Evolutionary conservation across 164 flowering plant species (phyloP).

Genomic region (Kingdonia uniflora): DNA sequence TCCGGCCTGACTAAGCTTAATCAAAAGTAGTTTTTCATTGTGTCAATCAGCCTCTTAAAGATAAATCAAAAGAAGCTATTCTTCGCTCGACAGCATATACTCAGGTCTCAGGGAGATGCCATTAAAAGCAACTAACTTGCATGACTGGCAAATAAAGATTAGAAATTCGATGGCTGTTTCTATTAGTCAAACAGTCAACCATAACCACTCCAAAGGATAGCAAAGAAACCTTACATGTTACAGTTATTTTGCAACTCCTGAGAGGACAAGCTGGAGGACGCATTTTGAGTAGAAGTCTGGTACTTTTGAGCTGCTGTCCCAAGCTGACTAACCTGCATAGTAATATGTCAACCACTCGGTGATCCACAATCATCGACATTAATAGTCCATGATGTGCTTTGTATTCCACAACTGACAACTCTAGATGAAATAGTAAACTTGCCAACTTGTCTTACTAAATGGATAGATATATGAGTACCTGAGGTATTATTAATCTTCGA

Average conservation of each 20-base stretch:
- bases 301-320: constrained; percentile 93
- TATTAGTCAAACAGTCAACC: too few relatives aligned
- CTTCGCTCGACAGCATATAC: too few relatives aligned
- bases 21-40: too few relatives aligned
- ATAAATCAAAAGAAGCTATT: too few relatives aligned
- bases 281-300: constrained; percentile 83
- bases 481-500: constrained; percentile 73
- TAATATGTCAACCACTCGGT: not conserved
- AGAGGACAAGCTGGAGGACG: constrained; percentile 50
- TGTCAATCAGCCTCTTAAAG: too few relatives aligned
- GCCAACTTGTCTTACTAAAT: not conserved
- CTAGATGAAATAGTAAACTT: not conserved
- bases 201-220: not conserved
- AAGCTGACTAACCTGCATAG: constrained; percentile 82
- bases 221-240: constrained; percentile 47
- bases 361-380: not conserved
- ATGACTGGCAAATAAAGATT: too few relatives aligned
- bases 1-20: too few relatives aligned
- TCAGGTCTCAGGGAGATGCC: too few relatives aligned
- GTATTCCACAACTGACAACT: not conserved
- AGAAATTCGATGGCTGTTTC: too few relatives aligned
- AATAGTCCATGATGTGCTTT: too few relatives aligned
- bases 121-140: too few relatives aligned
- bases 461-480: constrained; percentile 38
- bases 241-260: constrained; percentile 89